phyloP scores from a whole-genome alignment of 116 monocot genomes.

The Trichopus zeylanicus region DNA sequence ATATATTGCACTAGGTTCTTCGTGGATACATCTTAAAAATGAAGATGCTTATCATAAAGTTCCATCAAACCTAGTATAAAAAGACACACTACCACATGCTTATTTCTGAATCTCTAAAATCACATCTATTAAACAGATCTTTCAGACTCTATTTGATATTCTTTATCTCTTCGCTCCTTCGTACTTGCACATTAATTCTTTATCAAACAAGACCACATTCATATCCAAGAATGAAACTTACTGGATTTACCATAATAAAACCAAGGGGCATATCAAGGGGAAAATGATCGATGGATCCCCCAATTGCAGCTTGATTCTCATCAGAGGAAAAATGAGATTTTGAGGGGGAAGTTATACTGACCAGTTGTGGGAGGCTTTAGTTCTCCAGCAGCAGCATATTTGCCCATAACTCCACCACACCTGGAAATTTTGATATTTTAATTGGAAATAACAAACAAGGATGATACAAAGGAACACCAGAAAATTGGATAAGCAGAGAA shows the following conservation, averaged over 20 bases:
- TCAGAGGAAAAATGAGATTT: background rate
- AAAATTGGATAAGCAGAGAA: too few relatives aligned
- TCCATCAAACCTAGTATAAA: background rate
- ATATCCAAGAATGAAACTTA: too few relatives aligned
- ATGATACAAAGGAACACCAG: too few relatives aligned
- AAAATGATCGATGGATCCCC: background rate
- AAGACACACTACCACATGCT: background rate
- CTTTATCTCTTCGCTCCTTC: background rate
- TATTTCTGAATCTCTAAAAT: too few relatives aligned
- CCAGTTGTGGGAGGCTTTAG: conserved; percentile 94
- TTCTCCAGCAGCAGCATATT: conserved; percentile 98
- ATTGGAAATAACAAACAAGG: too few relatives aligned
- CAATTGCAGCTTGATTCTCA: too few relatives aligned
- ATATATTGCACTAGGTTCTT: background rate
- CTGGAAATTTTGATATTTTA: conserved; percentile 40
- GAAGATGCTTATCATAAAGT: background rate
- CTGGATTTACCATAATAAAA: too few relatives aligned
- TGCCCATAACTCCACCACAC: conserved; percentile 98
- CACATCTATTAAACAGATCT: too few relatives aligned
- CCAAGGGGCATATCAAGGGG: too few relatives aligned
- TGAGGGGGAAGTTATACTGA: conserved; percentile 17
- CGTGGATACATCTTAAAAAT: background rate
- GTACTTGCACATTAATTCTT: too few relatives aligned
- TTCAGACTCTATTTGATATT: background rate
- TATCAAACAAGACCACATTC: background rate